Conservation (phyloP, 257 asterid genomes). For the Primulina eburnea region DNA sequence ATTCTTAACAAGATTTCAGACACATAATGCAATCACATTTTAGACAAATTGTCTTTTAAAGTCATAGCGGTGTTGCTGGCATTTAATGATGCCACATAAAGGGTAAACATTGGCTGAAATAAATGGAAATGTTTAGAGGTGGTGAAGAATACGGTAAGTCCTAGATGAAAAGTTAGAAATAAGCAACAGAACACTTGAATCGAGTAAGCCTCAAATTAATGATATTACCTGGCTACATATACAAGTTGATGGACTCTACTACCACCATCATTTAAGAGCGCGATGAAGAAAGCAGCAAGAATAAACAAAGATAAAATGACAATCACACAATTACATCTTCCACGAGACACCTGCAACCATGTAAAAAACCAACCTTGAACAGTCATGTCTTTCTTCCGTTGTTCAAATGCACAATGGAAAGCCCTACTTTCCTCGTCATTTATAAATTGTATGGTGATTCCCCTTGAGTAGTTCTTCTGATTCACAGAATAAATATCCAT, state of each 20-base stretch:
- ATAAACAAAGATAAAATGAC: slow-evolving; percentile 2
- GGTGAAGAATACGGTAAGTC: not conserved
- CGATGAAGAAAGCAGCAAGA: slow-evolving; percentile 18
- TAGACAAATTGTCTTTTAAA: not conserved
- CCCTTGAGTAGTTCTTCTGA: slow-evolving; percentile 86
- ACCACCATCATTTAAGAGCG: not conserved
- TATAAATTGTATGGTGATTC: slow-evolving; percentile 81
- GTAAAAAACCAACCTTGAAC: slow-evolving; percentile 69
- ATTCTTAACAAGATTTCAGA: not conserved
- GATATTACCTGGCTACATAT: not conserved
- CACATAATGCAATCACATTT: not conserved
- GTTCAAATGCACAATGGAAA: slow-evolving; percentile 93
- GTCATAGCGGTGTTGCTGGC: not conserved
- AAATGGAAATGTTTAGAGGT: not conserved
- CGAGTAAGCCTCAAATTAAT: not conserved
- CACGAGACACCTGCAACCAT: slow-evolving; percentile 23
- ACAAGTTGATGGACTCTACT: not conserved
- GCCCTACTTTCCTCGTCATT: slow-evolving; percentile 88
- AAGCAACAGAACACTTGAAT: not conserved
- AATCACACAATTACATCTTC: slow-evolving; percentile 18
- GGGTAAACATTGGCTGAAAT: not conserved
- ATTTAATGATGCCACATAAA: not conserved
- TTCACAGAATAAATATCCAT: slow-evolving; percentile 47
- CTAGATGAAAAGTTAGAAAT: not conserved
- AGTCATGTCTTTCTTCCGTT: slow-evolving; percentile 77